These are phyloP conservation scores for Trichoderma erinaceum DNA, from an alignment of 495 filamentous ascomycete genomes.

Conservation along the genomic window DNA sequence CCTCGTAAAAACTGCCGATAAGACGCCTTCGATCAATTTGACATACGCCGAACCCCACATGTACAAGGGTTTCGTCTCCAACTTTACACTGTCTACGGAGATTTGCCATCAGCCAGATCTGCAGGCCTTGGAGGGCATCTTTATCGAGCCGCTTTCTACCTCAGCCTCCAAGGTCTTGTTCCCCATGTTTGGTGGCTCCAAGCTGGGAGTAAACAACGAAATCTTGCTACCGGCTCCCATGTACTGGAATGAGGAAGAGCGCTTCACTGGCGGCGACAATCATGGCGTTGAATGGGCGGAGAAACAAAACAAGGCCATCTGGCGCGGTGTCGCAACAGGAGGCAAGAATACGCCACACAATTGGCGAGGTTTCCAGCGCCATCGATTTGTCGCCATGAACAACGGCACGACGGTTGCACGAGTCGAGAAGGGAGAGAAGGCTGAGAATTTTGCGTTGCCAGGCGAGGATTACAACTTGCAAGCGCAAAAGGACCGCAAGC, in stretches of 20 bases:
- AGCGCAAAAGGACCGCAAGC: conserved; percentile 29
- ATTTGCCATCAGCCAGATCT: conserved; percentile 55
- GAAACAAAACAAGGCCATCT: conserved; percentile 51
- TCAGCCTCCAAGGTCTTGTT: conserved; percentile 48
- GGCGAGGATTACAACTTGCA: conserved; percentile 29
- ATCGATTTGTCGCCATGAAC: conserved; percentile 59
- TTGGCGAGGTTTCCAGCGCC: conserved; percentile 63
- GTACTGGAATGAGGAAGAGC: conserved; percentile 64
- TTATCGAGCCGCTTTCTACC: conserved; percentile 56
- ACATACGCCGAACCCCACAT: conserved; percentile 36
- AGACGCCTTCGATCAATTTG: conserved; percentile 38
- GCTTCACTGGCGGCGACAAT: conserved; percentile 55
- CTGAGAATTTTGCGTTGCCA: conserved; percentile 37
- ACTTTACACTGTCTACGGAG: conserved; percentile 59
- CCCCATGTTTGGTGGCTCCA: conserved; percentile 66
- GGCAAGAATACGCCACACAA: conserved; percentile 52
- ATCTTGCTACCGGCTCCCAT: conserved; percentile 68
- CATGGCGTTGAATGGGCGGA: conserved; percentile 49
- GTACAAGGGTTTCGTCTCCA: conserved; percentile 54
- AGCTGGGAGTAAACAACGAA: conserved; percentile 69
- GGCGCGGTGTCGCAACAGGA: conserved; percentile 65
- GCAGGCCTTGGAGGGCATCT: conserved; percentile 57
- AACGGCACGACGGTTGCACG: conserved; percentile 52
- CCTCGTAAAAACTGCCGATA: conserved; percentile 34
- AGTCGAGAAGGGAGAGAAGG: conserved; percentile 32